Evolutionary conservation across 768 basidiomycete genomes (phyloP).

Genomic region (Nidula microcarpa): DNA sequence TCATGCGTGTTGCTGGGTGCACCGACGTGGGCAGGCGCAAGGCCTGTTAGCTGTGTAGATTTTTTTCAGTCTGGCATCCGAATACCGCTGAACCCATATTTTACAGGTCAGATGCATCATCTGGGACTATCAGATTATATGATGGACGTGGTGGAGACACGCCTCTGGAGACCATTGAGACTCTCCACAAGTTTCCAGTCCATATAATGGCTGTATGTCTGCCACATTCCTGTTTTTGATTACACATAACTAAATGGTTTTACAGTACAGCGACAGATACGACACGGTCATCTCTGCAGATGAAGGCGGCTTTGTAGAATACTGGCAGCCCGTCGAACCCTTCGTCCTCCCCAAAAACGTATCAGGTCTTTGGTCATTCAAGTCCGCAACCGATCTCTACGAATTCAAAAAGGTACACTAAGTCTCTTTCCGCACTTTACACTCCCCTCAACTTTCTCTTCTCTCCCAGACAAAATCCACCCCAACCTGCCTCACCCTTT

Average conservation of each 20-base stretch:
- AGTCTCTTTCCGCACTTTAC: neutral
- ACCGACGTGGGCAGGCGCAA: slow-evolving; percentile 82
- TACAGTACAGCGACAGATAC: slow-evolving; percentile 85
- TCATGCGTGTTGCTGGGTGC: slow-evolving; percentile 93
- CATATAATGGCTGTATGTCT: slow-evolving; percentile 82
- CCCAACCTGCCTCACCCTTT: slow-evolving; percentile 89
- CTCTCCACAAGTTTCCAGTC: slow-evolving; percentile 83
- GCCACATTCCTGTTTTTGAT: neutral
- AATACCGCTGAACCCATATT: neutral
- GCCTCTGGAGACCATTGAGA: slow-evolving; percentile 73
- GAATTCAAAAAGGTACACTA: slow-evolving; percentile 90
- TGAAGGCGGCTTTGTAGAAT: slow-evolving; percentile 92
- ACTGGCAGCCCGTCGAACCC: slow-evolving; percentile 90
- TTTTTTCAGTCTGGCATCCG: neutral
- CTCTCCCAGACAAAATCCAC: slow-evolving; percentile 75
- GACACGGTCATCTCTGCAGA: slow-evolving; percentile 94
- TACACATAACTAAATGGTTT: slow-evolving; percentile 1
- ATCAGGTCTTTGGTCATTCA: slow-evolving; percentile 83
- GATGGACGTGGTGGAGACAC: slow-evolving; percentile 85
- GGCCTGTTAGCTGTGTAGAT: slow-evolving; percentile 84
- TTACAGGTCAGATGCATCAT: slow-evolving; percentile 71
- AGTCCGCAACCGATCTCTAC: slow-evolving; percentile 89
- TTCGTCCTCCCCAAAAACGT: slow-evolving; percentile 81
- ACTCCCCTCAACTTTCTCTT: neutral
- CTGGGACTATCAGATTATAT: slow-evolving; percentile 80